These are phyloP conservation scores for Ajuga chamaepitys DNA, from an alignment of 257 asterid species.

Conservation along the genomic window DNA sequence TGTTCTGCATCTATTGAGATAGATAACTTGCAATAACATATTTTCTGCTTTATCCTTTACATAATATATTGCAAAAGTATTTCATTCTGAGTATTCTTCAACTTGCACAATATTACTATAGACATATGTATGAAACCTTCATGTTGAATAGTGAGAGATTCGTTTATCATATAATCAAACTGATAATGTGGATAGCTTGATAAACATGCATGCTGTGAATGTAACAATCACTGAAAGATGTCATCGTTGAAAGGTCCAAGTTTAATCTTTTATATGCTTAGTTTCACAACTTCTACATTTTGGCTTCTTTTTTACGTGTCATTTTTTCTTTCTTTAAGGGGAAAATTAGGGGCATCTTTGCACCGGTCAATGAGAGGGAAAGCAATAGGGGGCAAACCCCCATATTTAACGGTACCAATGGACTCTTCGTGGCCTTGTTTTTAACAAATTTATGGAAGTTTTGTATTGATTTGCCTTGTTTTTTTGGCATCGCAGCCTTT, in stretches of 20 bases:
- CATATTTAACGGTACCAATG: conserved; percentile 48
- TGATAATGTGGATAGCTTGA: background rate
- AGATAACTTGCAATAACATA: background rate
- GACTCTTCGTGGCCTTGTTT: background rate
- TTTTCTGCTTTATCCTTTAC: background rate
- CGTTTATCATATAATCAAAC: background rate
- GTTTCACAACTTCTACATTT: background rate
- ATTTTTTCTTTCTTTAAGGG: conserved; percentile 33
- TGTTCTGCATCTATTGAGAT: background rate
- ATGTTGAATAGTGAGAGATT: background rate
- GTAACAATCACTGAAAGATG: background rate
- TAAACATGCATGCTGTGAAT: background rate
- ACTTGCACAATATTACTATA: background rate
- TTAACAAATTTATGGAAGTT: background rate
- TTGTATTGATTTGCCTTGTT: conserved; percentile 1
- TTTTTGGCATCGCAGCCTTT: conserved; percentile 44
- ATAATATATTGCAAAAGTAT: background rate
- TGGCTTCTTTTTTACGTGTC: background rate
- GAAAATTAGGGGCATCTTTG: conserved; percentile 70
- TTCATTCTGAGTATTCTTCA: background rate
- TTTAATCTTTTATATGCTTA: background rate
- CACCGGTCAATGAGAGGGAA: conserved; percentile 37
- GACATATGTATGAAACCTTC: background rate
- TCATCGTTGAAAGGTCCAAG: background rate
- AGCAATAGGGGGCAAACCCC: conserved; percentile 66